Base-by-base conservation (phyloP, 1,284 basidiomycete species). In the Abortiporus biennis region DNA sequence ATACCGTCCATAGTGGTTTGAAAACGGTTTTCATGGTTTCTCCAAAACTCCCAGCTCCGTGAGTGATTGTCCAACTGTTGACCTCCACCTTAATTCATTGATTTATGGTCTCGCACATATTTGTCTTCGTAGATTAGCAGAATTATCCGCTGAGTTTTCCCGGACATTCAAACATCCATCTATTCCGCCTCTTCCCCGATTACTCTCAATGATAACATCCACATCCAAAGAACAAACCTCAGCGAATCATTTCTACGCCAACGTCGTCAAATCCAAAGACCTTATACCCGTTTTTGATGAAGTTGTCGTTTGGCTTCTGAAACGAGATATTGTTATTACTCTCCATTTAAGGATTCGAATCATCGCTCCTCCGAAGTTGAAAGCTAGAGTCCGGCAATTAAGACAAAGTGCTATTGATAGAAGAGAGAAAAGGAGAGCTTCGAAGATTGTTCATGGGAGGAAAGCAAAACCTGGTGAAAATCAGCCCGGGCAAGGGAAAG, bases 271-370 rank as follows among this genome's bases (percentile, higher is more conserved):
- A 39, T 67, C 71, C 19, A 80, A 83, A 50, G 81, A 86, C 22
- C 65, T 75, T 15, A 75, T 92, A 22, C 70, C 78, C 12, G 62
- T 81, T 32, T 95, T 89, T 57, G 75, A 87, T 43, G 80, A 89
- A 31, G 85, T 93, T 27, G 78, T 98, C n/a, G 65, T 87, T 34
- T 99, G 94, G 93, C 78, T 98, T 67, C 72, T 99, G 29, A 85
- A 89, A 50, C 79, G 83, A 38, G 89, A 91, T 52, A 73, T 98
- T 45, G 69, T 97, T 17, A 76, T 89, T 43, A 89, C 91, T 24
- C 71, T 94, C 34, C 93, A 94, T 58, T 78, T 93, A 6, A 80
- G 87, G 31, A 79, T 95, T 40, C 81, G 94, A 29, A 73, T 98
- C 25, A 74, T 94, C 16, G 92, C 87, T 0, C 83, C 87, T 0